Evolutionary conservation across 225 moss, liverwort and hornwort species (phyloP).

Genomic region (Pseudoscleropodium purum): DNA sequence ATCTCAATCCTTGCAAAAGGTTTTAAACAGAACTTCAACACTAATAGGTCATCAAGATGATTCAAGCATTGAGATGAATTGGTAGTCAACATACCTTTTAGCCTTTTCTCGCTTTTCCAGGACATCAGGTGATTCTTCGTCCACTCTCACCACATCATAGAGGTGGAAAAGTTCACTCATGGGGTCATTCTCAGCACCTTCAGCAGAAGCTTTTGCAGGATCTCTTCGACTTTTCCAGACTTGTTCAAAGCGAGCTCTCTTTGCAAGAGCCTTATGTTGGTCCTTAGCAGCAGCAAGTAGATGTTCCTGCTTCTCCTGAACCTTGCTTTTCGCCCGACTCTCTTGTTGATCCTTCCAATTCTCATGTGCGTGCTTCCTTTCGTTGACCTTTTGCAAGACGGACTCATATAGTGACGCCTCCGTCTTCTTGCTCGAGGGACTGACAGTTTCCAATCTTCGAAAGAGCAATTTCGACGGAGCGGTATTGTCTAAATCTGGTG

Average conservation of each 20-base stretch:
- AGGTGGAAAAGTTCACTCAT: constrained; percentile 61
- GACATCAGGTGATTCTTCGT: constrained; percentile 51
- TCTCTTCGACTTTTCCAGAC: constrained; percentile 72
- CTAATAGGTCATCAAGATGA: background rate
- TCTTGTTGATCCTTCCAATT: constrained; percentile 35
- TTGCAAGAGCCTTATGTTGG: constrained; percentile 48
- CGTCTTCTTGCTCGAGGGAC: constrained; percentile 37
- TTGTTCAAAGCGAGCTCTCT: constrained; percentile 82
- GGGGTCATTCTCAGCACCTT: constrained; percentile 26
- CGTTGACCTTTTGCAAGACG: constrained; percentile 53
- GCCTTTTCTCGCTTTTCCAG: constrained; percentile 51
- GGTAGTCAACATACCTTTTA: constrained; percentile 28
- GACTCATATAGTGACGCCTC: constrained; percentile 47
- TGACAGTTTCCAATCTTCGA: constrained; percentile 76
- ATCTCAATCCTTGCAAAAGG: background rate
- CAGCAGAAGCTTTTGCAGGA: constrained; percentile 12
- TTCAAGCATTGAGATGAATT: background rate
- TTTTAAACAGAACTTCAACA: background rate
- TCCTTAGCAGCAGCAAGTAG: constrained; percentile 53
- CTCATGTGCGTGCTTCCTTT: constrained; percentile 42
- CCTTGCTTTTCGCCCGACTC: constrained; percentile 36
- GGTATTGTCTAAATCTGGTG: constrained; percentile 27
- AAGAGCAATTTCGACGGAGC: constrained; percentile 62
- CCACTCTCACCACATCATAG: constrained; percentile 82
- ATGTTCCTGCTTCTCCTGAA: constrained; percentile 57